These are phyloP conservation scores for Pulveroboletus frians DNA, from an alignment of 768 basidiomycete genomes.

Conservation along the genomic window DNA sequence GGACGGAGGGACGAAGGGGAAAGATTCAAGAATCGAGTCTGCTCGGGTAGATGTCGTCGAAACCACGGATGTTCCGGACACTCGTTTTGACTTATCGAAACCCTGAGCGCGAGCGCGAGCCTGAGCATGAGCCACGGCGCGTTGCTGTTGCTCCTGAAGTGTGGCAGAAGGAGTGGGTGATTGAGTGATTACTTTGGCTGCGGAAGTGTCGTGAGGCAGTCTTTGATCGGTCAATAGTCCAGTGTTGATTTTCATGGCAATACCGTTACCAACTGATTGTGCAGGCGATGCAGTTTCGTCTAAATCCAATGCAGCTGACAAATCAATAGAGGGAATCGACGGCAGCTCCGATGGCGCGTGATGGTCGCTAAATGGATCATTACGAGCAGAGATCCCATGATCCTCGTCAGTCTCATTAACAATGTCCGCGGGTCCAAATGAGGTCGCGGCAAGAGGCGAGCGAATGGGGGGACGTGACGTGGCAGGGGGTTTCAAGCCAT, in stretches of 20 bases:
- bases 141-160: slow-evolving; percentile 65
- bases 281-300: slow-evolving; percentile 37
- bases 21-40: slow-evolving; percentile 81
- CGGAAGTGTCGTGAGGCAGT: slow-evolving; percentile 53
- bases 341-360: slow-evolving; percentile 28
- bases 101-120: slow-evolving; percentile 54
- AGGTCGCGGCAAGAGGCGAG: slow-evolving; percentile 65
- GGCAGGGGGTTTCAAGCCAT: slow-evolving; percentile 39
- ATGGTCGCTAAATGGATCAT: slow-evolving; percentile 64
- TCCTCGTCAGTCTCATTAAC: slow-evolving; percentile 42
- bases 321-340: slow-evolving; percentile 15
- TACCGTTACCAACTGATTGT: slow-evolving; percentile 61
- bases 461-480: slow-evolving; percentile 42
- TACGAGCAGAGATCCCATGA: slow-evolving; percentile 22
- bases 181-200: slow-evolving; percentile 57
- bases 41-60: slow-evolving; percentile 68
- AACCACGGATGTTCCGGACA: slow-evolving; percentile 62
- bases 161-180: slow-evolving; percentile 28
- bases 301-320: slow-evolving; percentile 33
- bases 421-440: slow-evolving; percentile 68
- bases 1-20: slow-evolving; percentile 86
- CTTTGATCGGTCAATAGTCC: slow-evolving; percentile 41
- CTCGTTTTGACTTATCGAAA: slow-evolving; percentile 41
- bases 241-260: slow-evolving; percentile 64
- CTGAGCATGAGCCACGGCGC: slow-evolving; percentile 56